Percentiles rank a stretch among this genome's conserved stretches.
These are phyloP conservation scores for Fusarium sublunatum DNA, from an alignment of 2,329 filamentous ascomycete genomes.

Conservation along the genomic window DNA sequence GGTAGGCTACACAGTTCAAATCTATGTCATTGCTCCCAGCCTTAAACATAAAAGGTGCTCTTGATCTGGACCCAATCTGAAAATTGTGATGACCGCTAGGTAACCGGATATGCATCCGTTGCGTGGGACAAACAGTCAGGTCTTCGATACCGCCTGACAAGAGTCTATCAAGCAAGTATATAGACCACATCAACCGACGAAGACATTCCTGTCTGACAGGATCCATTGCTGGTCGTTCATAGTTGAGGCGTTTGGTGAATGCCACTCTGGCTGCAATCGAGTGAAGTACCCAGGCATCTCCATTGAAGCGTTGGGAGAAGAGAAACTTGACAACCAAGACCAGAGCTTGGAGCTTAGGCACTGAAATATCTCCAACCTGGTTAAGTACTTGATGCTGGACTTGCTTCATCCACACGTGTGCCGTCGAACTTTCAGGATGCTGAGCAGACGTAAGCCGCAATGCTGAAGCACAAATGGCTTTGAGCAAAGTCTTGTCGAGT, in stretches of 20 bases:
- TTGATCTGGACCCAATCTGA: conserved; percentile 40
- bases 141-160: conserved; percentile 48
- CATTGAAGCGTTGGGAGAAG: conserved; percentile 9
- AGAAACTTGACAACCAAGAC: conserved; percentile 39
- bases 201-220: conserved; percentile 41
- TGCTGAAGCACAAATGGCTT: conserved; percentile 37
- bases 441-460: neutral
- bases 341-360: conserved; percentile 36
- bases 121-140: conserved; percentile 41
- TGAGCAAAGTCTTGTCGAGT: conserved; percentile 36
- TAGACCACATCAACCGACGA: conserved; percentile 45
- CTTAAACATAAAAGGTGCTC: conserved; percentile 25
- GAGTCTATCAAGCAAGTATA: conserved; percentile 41
- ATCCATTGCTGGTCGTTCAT: conserved; percentile 34
- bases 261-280: conserved; percentile 42
- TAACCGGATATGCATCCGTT: conserved; percentile 43
- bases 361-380: conserved; percentile 16
- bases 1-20: conserved; percentile 35
- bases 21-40: conserved; percentile 5
- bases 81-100: conserved; percentile 44
- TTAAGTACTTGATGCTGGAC: conserved; percentile 20
- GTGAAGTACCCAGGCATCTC: conserved; percentile 41
- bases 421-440: neutral
- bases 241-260: conserved; percentile 45
- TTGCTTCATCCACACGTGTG: conserved; percentile 38